Evolutionary conservation across 2,329 filamentous ascomycete species (phyloP).

Genomic region (Penicillium crustosum): DNA sequence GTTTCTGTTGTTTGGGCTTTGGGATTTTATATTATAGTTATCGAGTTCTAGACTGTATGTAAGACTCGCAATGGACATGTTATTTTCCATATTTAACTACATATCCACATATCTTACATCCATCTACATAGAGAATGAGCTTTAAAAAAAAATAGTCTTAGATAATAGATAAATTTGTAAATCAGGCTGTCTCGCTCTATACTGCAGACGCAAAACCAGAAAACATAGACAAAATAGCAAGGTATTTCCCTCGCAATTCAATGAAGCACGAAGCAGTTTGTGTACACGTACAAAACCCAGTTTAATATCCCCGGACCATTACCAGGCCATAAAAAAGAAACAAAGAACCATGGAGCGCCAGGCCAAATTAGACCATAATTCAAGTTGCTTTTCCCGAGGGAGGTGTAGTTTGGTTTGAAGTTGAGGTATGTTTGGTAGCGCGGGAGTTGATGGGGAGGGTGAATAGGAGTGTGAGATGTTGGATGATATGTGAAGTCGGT

Average conservation of each 20-base stretch:
- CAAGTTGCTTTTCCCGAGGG: slow-evolving; percentile 6
- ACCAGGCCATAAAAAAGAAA: background rate
- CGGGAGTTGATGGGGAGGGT: background rate
- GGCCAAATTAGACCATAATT: slow-evolving; percentile 1
- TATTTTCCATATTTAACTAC: background rate
- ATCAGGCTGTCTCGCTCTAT: slow-evolving; percentile 2
- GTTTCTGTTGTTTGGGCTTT: background rate
- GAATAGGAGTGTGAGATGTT: background rate
- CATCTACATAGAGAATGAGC: background rate
- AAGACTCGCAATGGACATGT: background rate
- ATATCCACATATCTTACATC: background rate
- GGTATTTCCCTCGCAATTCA: background rate
- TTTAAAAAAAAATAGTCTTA: background rate
- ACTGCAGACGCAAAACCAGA: background rate
- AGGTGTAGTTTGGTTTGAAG: background rate
- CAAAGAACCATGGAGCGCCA: slow-evolving; percentile 3
- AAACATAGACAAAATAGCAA: background rate
- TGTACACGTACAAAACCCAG: slow-evolving; percentile 1
- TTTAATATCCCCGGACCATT: slow-evolving; percentile 3
- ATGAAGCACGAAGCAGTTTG: background rate
- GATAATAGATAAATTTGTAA: background rate
- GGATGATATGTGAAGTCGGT: background rate
- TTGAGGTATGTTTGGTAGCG: background rate
- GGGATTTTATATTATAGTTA: background rate
- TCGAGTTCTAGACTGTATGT: background rate